These are phyloP conservation scores for Tephrocybe sp. DNA, from an alignment of 768 basidiomycete species.

Conservation along the genomic window DNA sequence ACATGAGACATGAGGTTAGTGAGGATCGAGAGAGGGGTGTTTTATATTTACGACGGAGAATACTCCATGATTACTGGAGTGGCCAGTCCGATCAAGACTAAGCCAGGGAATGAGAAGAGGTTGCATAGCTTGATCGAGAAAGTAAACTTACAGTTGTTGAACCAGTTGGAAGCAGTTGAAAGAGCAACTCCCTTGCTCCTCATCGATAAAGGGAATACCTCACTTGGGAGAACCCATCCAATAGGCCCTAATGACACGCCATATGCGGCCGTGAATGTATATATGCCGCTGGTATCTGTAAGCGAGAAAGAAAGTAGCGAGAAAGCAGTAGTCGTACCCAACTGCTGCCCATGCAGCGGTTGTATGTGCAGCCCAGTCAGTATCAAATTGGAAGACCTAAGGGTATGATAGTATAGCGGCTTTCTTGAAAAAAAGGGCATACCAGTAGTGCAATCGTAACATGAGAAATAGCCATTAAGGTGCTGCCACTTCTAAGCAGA, in stretches of 20 bases:
- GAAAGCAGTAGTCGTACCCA: conserved; percentile 36
- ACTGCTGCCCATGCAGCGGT: conserved; percentile 71
- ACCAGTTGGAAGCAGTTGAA: conserved; percentile 85
- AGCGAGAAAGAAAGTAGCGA: neutral
- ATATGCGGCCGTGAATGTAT: conserved; percentile 75
- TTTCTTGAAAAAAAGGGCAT: too few relatives aligned
- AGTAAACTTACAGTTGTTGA: conserved; percentile 70
- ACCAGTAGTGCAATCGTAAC: conserved; percentile 66
- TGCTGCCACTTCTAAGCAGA: conserved; percentile 63
- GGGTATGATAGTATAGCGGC: too few relatives aligned
- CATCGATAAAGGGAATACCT: conserved; percentile 79
- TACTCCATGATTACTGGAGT: conserved; percentile 65
- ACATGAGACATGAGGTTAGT: neutral
- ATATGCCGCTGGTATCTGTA: conserved; percentile 52
- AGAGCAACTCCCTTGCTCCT: conserved; percentile 82
- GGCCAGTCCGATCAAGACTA: conserved; percentile 75
- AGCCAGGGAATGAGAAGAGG: neutral
- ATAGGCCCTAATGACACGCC: conserved; percentile 79
- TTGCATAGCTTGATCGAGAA: neutral
- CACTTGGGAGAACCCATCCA: conserved; percentile 82
- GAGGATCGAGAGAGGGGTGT: neutral
- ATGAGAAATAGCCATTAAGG: conserved; percentile 65
- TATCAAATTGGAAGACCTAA: conserved; percentile 49
- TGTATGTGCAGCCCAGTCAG: conserved; percentile 58
- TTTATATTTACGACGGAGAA: conserved; percentile 53